Conservation (phyloP, 306 rosid genomes). For the Potentilla sterilis region DNA sequence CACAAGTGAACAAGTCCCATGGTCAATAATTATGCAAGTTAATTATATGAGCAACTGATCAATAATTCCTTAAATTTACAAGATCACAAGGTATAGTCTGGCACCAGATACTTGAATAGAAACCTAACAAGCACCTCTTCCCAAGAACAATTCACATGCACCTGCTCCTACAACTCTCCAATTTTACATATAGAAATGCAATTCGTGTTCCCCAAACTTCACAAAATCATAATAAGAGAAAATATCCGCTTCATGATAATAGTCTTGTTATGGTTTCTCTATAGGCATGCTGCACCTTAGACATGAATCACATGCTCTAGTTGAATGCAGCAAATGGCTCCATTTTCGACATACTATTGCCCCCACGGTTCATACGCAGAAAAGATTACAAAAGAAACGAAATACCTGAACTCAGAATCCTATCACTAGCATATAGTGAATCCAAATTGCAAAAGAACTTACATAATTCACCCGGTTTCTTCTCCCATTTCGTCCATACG, state of each 20-base stretch:
- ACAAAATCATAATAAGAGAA: not conserved
- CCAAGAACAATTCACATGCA: not conserved
- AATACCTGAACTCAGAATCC: not conserved
- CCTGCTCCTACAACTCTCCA: not conserved
- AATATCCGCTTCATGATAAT: not conserved
- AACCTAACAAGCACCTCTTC: not conserved
- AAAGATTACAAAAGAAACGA: not conserved
- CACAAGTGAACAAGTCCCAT: constrained; percentile 24
- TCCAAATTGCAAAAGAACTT: constrained; percentile 40
- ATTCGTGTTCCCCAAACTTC: constrained; percentile 3
- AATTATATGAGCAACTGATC: constrained; percentile 12
- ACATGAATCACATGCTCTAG: not conserved
- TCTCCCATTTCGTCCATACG: constrained; percentile 45
- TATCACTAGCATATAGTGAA: not conserved
- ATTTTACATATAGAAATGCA: not conserved
- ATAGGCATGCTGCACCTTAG: not conserved
- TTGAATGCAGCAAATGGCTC: not conserved
- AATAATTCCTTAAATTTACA: not conserved
- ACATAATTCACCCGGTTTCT: constrained; percentile 66
- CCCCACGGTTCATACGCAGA: not conserved
- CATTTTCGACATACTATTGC: not conserved
- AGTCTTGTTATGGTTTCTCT: not conserved
- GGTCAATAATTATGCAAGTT: constrained; percentile 13
- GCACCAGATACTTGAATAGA: not conserved
- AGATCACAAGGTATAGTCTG: not conserved